These are phyloP conservation scores for Brassica incana DNA, from an alignment of 345 rosid genomes.

Conservation along the genomic window DNA sequence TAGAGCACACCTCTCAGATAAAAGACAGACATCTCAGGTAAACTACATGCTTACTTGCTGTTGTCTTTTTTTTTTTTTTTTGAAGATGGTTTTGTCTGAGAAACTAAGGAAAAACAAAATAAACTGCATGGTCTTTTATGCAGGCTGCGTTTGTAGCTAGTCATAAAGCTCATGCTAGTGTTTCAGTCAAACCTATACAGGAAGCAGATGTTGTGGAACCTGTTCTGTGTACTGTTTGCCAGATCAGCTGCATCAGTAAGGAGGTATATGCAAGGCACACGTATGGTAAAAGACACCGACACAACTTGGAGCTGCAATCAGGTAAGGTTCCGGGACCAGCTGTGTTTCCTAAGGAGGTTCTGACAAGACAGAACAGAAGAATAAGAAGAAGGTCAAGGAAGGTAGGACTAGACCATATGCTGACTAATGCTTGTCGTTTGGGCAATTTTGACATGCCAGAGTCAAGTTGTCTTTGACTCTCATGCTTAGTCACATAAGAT, in stretches of 20 bases:
- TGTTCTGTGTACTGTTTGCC: slow-evolving; percentile 48
- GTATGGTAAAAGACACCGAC: slow-evolving; percentile 26
- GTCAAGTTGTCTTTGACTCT: too few species aligned
- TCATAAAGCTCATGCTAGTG: slow-evolving; percentile 31
- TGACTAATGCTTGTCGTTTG: not conserved
- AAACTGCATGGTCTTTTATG: not conserved
- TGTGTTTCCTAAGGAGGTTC: slow-evolving; percentile 21
- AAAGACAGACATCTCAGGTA: slow-evolving; percentile 29
- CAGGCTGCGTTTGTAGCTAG: slow-evolving; percentile 39
- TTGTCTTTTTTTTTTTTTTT: not conserved
- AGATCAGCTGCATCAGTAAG: slow-evolving; percentile 35
- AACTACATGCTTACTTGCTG: not conserved
- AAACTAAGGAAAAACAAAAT: not conserved
- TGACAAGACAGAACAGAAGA: slow-evolving; percentile 13
- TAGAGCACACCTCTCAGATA: not conserved
- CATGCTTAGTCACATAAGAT: not conserved
- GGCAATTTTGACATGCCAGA: too few species aligned
- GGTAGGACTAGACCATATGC: not conserved
- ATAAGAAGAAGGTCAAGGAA: slow-evolving; percentile 2
- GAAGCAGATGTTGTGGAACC: slow-evolving; percentile 44
- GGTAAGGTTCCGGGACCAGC: slow-evolving; percentile 14
- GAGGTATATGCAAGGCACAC: slow-evolving; percentile 6
- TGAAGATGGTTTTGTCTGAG: not conserved
- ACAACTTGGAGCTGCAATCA: slow-evolving; percentile 35
- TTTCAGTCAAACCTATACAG: slow-evolving; percentile 31